phyloP scores from a whole-genome alignment of 345 rosid species.

The Trapa bicornis region DNA sequence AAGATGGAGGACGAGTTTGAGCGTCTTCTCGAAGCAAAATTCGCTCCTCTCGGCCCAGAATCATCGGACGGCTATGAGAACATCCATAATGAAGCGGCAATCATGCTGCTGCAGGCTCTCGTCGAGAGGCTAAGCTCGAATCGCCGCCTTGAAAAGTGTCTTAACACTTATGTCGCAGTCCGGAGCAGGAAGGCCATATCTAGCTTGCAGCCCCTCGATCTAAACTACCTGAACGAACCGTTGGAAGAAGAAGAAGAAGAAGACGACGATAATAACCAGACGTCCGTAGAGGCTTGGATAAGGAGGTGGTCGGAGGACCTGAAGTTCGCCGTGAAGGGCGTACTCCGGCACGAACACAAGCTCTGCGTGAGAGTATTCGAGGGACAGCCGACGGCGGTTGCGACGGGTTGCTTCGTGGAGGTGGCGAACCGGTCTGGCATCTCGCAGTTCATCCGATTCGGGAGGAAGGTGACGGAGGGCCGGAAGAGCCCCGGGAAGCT shows the following conservation, averaged over 20 bases:
- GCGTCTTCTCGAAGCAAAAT: conserved; percentile 30
- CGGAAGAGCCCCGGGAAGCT: conserved; percentile 56
- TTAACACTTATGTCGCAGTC: conserved; percentile 20
- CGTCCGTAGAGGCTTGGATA: conserved; percentile 22
- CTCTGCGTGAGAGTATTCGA: conserved; percentile 40
- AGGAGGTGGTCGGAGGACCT: conserved; percentile 48
- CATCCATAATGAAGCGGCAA: conserved; percentile 12
- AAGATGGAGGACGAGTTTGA: conserved; percentile 42
- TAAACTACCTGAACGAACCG: conserved; percentile 41
- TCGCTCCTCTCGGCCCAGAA: conserved; percentile 7
- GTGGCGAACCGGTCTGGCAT: conserved; percentile 45
- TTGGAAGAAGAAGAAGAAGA: conserved; percentile 14
- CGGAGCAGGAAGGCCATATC: conserved; percentile 27
- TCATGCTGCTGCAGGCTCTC: conserved; percentile 36
- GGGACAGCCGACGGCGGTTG: conserved; percentile 18
- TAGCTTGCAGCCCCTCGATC: conserved; percentile 25
- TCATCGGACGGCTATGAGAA: conserved; percentile 5
- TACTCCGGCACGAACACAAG: conserved; percentile 32
- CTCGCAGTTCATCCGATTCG: conserved; percentile 37
- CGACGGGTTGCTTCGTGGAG: conserved; percentile 32
- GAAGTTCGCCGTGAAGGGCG: conserved; percentile 33
- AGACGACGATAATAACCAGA: conserved; percentile 13
- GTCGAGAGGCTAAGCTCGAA: conserved; percentile 26
- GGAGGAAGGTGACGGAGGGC: conserved; percentile 38
- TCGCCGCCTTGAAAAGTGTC: conserved; percentile 24